phyloP scores from a whole-genome alignment of 129 eudicot genomes.

The Flaveria trinervia region DNA sequence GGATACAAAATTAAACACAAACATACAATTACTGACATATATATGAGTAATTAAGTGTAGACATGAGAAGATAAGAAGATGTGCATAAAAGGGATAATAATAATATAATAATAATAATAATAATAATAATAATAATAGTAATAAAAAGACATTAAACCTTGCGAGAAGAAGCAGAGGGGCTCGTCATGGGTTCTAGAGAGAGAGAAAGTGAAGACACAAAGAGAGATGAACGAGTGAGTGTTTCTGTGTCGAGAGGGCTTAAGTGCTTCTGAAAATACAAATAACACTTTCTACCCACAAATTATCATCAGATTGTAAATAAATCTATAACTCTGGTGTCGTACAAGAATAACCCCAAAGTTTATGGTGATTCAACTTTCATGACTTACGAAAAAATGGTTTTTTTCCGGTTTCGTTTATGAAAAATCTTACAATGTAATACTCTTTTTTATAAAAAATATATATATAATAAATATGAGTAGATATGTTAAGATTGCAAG shows the following conservation, averaged over 20 bases:
- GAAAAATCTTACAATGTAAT: no score
- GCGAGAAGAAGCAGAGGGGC: conserved; percentile 69
- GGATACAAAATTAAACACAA: conserved; percentile 23
- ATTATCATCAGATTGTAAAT: not conserved
- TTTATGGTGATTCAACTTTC: not conserved
- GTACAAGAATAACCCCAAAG: not conserved
- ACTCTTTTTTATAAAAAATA: no score
- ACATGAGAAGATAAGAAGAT: not conserved
- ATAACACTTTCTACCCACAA: not conserved
- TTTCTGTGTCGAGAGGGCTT: conserved; percentile 28
- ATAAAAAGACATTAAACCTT: conserved; percentile 37
- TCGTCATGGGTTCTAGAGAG: conserved; percentile 52
- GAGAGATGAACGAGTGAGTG: conserved; percentile 12
- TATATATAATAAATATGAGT: no score
- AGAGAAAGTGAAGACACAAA: conserved; percentile 23
- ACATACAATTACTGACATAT: not conserved
- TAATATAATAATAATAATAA: not conserved
- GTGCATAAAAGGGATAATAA: not conserved
- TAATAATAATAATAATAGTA: not conserved
- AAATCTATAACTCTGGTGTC: not conserved
- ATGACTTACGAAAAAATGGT: no score
- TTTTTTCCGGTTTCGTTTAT: no score
- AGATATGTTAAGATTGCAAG: no score
- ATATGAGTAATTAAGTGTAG: not conserved
- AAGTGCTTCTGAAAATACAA: not conserved